Evolutionary conservation across 2,329 filamentous ascomycete genomes (phyloP), one percentile per base, ranked within the genome.

Genomic region (Biscogniauxia mediterranea): DNA sequence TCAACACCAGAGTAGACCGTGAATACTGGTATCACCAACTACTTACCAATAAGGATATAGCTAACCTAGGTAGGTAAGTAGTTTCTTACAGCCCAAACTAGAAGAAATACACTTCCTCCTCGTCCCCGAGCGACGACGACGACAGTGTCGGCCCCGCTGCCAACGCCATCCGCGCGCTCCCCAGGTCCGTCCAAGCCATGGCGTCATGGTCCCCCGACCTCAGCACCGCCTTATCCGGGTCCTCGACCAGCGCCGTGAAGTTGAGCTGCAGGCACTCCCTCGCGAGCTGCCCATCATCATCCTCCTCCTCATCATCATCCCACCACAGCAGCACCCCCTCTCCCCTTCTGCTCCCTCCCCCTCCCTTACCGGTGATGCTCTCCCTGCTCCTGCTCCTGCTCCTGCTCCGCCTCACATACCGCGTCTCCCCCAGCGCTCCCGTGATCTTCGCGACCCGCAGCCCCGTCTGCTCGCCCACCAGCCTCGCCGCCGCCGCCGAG

Each of bases 151-250:
- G 52, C 52, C 56, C 57, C 56, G 66, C 60, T 5, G 67, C 61
- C n/a, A 23, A 23, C 2, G 23, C 2, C 23, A 23, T 23, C 23
- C 23, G 23, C 23, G 23, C 23, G 23, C 62, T 52, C 8, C 64
- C 62, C 52, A 65, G 67, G 52, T 59, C 67, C 5, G 66, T 68
- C 69, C 69, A 71, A 9, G 66, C 62, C 68, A 76, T 55, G 70
- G 70, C 63, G 65, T 71, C 68, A 67, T 77, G 59, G 62, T 75
- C 61, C 52, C 68, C 49, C 28, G 74, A 56, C 65, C 71, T 32
- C 46, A 73, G 32, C 63, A 71, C 32, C 63, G 70, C 59, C 61
- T 71, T 58, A 62, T 75, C 55, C 63, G 70, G 56, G 54, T 66
- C 68, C 49, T 70, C 64, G 2, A 74, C 70, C 21, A 70, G 58